Conservation (phyloP, 169 alveolate species). For the Plasmodium blacklocki region DNA sequence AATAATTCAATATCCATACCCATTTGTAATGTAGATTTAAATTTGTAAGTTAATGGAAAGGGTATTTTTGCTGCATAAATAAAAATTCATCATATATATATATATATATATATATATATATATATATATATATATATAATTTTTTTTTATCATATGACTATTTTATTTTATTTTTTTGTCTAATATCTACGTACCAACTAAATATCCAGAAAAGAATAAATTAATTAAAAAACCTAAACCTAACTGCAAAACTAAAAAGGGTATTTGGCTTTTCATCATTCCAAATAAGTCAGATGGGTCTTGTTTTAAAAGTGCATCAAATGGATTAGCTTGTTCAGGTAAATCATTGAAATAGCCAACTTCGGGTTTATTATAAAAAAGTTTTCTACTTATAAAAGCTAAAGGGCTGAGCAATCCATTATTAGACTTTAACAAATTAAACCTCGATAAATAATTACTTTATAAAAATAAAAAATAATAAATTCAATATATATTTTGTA, state of each 20-base stretch:
- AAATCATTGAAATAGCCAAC: conserved; percentile 60
- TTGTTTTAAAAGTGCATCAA: conserved; percentile 62
- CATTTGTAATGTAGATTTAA: conserved; percentile 87
- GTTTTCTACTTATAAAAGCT: conserved; percentile 37
- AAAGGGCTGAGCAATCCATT: conserved; percentile 35
- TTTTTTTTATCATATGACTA: not conserved
- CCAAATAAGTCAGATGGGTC: conserved; percentile 82
- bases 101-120: not conserved
- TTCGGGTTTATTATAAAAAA: conserved; percentile 53
- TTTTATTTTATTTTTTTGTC: not conserved
- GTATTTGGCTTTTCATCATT: conserved; percentile 86
- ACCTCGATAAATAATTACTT: conserved; percentile 47
- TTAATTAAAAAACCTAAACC: conserved; percentile 86
- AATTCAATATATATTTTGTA: not conserved
- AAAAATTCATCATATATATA: not conserved
- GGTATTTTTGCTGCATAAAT: conserved; percentile 84
- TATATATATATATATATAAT: not conserved
- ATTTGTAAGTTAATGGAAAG: conserved; percentile 84
- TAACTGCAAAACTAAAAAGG: conserved; percentile 84
- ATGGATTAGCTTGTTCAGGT: conserved; percentile 46
- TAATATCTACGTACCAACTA: conserved; percentile 78
- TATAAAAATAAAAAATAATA: not conserved
- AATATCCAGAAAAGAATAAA: conserved; percentile 84
- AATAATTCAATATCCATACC: conserved; percentile 82
- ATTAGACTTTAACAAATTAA: conserved; percentile 22